Evolutionary conservation across 306 rosid species (phyloP).

Genomic region (Dryas octopetala): DNA sequence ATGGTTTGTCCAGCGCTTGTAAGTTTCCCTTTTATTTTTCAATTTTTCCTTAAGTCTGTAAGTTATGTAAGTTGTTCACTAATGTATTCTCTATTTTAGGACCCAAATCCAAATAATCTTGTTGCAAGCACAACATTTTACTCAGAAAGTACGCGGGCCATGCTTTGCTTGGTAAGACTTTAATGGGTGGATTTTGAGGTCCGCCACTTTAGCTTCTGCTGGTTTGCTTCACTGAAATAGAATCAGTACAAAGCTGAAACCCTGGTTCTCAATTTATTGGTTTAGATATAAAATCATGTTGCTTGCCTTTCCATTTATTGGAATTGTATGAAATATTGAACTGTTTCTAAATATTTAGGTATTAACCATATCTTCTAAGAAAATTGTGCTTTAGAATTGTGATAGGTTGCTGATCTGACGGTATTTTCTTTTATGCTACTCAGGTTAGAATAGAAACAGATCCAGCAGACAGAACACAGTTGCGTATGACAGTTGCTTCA

Average conservation of each 20-base stretch:
- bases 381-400: neutral
- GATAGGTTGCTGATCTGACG: constrained; percentile 17
- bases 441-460: constrained; percentile 95
- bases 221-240: neutral
- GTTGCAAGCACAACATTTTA: constrained; percentile 84
- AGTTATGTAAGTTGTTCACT: constrained; percentile 21
- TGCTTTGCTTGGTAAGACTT: constrained; percentile 87
- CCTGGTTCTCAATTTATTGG: neutral
- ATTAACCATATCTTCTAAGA: neutral
- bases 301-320: neutral
- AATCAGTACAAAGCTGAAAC: neutral
- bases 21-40: constrained; percentile 30
- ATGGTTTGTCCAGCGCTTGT: constrained; percentile 90
- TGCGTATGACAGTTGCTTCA: constrained; percentile 95
- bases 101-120: constrained; percentile 95
- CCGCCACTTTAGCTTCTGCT: neutral
- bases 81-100: constrained; percentile 51
- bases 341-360: neutral
- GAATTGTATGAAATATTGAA: neutral
- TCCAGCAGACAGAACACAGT: constrained; percentile 97
- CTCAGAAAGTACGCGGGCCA: constrained; percentile 90
- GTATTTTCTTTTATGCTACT: constrained; percentile 16
- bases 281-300: neutral
- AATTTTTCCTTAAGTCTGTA: constrained; percentile 21
- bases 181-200: constrained; percentile 3